These are phyloP conservation scores for Cunninghamia lanceolata DNA, from an alignment of 75 land plant species.

Conservation along the genomic window DNA sequence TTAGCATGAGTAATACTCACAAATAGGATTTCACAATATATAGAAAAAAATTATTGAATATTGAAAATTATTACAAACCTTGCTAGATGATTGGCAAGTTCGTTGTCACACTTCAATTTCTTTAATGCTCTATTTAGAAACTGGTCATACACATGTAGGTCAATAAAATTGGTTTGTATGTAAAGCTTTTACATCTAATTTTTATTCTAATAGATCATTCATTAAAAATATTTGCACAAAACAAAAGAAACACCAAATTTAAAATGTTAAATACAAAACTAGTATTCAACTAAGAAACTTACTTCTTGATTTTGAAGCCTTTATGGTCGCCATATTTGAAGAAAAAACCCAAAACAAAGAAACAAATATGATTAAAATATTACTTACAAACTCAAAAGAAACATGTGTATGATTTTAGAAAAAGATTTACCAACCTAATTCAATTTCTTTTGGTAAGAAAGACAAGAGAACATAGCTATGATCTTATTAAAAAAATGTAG, in stretches of 20 bases:
- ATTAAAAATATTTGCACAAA: too few relatives aligned
- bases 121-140: conserved; percentile 35
- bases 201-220: neutral
- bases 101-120: conserved; percentile 47
- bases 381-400: neutral
- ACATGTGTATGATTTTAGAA: neutral
- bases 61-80: conserved; percentile 21
- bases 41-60: neutral
- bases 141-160: conserved; percentile 17
- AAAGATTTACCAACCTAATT: neutral
- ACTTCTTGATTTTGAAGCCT: conserved; percentile 12
- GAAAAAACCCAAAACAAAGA: neutral
- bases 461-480: too few relatives aligned
- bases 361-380: neutral
- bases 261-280: neutral
- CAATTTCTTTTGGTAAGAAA: neutral
- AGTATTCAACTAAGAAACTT: neutral
- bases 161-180: neutral
- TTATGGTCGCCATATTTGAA: neutral
- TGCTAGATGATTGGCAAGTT: conserved; percentile 40
- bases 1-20: neutral
- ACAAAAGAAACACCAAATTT: neutral
- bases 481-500: too few relatives aligned
- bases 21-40: neutral
- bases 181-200: neutral